Evolutionary conservation across 1,139 yeast genomes (phyloP).

Genomic region (Diutina mesorugosa): DNA sequence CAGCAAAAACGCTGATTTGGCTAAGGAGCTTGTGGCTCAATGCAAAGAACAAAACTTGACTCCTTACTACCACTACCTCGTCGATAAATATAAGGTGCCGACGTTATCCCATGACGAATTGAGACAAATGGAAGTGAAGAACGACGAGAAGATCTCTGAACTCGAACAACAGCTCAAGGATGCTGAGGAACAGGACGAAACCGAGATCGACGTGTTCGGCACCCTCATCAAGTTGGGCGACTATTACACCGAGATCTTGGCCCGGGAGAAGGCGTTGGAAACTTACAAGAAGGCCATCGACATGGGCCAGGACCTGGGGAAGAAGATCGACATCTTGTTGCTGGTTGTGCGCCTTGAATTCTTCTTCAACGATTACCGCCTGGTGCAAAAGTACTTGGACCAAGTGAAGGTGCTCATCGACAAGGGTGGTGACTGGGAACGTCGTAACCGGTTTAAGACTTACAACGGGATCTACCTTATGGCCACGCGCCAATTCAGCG

Average conservation of each 20-base stretch:
- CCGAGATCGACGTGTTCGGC: constrained; percentile 70
- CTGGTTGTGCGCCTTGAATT: constrained; percentile 79
- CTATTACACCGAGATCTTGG: constrained; percentile 77
- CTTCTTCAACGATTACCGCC: constrained; percentile 67
- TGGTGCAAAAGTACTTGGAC: constrained; percentile 63
- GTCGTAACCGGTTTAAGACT: constrained; percentile 88
- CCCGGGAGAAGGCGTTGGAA: constrained; percentile 57
- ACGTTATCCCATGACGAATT: constrained; percentile 46
- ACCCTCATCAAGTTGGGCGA: constrained; percentile 77
- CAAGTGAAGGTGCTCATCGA: constrained; percentile 68
- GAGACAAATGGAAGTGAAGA: constrained; percentile 34
- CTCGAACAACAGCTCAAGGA: constrained; percentile 54
- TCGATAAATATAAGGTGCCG: constrained; percentile 29
- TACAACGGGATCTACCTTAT: constrained; percentile 75
- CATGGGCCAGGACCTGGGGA: constrained; percentile 75
- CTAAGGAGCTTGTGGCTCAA: constrained; percentile 33
- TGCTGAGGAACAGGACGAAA: constrained; percentile 82
- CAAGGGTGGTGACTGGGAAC: constrained; percentile 99
- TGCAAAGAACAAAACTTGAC: constrained; percentile 58
- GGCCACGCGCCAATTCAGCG: constrained; percentile 76
- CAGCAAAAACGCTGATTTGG: constrained; percentile 17
- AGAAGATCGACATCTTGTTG: constrained; percentile 76
- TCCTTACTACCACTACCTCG: constrained; percentile 70
- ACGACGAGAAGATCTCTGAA: constrained; percentile 40
- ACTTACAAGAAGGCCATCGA: constrained; percentile 68